Base-by-base conservation (phyloP, 257 asterid species). In the Solanum medicagineum region DNA sequence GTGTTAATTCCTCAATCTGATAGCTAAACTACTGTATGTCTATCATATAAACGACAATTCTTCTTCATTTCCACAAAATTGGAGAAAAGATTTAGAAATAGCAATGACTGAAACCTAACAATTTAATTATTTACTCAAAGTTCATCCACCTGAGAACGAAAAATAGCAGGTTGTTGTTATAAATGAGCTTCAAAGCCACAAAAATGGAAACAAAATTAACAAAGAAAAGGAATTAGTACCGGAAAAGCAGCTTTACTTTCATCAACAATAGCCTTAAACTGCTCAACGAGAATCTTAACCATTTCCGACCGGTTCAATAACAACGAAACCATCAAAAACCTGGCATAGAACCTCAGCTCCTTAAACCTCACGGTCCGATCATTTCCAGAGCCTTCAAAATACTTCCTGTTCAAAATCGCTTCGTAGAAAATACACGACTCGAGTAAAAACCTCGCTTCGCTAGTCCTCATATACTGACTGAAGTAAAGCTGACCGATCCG, bases 361-460 rank as follows among this genome's bases (percentile, higher is more conserved):
- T 97, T 97, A 86, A 94, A 97, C 90, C 99, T 92, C 86, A 94
- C 91, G 45, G 92, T 95, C 56, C 97, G 93, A 89, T 94, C 96
- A 89, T 87, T 92, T 55, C 88, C 91, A 32, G 98, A 93, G 26
- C 97, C 98, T 57, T 95, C 93, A 45, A 97, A 97, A 84, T 97
- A 97, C 85, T 83, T 92, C 88, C 99, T 88, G 80, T 89, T 86
- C 86, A 93, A 88, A 88, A 97, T 95, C 53, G 99, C 99, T 81
- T 97, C 99, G 89, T 97, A 97, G 77, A 97, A 97, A 20, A 97
- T 93, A 87, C 93, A 94, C 20, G 98, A 93, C 87, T 95, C 99
- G 55, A 94, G 90, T 83, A 97, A 91, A 88, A 92, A 95, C 92
- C 98, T 92, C 10, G 93, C 97, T 89, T 97, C 98, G 85, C 98